Evolutionary conservation across 345 rosid genomes (phyloP).

Genomic region (Aegle marmelos): DNA sequence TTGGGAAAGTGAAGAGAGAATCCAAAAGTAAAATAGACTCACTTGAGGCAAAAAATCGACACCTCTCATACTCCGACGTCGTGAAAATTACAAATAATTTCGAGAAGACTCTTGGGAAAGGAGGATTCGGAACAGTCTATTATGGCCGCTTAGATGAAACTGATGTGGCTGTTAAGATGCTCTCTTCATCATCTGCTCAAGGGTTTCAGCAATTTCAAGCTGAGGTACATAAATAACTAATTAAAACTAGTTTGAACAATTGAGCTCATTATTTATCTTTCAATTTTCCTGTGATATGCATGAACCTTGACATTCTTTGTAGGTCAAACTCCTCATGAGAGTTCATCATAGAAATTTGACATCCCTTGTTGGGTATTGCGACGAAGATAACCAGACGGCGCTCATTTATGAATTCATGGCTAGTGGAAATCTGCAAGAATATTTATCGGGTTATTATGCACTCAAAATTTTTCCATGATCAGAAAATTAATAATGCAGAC

Average conservation of each 20-base stretch:
- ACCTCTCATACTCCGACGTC: conserved; percentile 34
- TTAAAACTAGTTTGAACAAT: too few species aligned
- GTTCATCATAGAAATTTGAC: conserved; percentile 62
- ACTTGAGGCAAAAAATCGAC: neutral
- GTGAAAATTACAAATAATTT: conserved; percentile 3
- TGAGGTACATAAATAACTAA: conserved; percentile 31
- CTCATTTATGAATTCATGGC: conserved; percentile 39
- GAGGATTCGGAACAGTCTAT: conserved; percentile 41
- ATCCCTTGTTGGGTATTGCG: conserved; percentile 42
- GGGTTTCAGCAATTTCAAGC: conserved; percentile 45
- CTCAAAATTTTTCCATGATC: too few species aligned
- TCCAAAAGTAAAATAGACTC: neutral
- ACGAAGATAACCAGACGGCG: conserved; percentile 21
- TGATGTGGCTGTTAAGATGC: conserved; percentile 51
- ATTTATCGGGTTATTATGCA: conserved; percentile 23
- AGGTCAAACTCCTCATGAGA: conserved; percentile 53
- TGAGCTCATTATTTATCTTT: too few species aligned
- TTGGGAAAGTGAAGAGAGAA: neutral
- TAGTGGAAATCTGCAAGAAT: conserved; percentile 24
- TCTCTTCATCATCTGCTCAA: conserved; percentile 43
- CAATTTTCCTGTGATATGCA: neutral
- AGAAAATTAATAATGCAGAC: too few species aligned
- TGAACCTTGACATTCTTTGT: neutral
- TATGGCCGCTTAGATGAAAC: conserved; percentile 28
- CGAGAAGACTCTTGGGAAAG: conserved; percentile 1